A percentile compares a stretch with the other conserved stretches of the same genome.
Conservation (phyloP, 2,329 filamentous ascomycete genomes). For the Dothistroma septosporum region DNA sequence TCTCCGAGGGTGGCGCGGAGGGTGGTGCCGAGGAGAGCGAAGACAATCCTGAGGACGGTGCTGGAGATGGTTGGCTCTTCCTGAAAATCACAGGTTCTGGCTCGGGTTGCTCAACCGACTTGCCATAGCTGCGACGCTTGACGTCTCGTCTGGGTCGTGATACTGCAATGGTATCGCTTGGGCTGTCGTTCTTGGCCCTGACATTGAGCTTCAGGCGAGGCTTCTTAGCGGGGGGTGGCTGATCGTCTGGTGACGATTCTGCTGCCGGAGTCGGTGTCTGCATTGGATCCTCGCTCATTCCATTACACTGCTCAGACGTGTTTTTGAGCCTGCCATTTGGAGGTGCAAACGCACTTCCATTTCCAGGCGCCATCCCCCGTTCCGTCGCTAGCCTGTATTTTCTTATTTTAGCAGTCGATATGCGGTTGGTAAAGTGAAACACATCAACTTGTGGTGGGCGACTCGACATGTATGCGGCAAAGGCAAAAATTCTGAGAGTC, state of each 20-base stretch:
- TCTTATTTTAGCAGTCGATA: slow-evolving; percentile 28
- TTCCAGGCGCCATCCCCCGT: slow-evolving; percentile 23
- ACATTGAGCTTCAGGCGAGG: slow-evolving; percentile 30
- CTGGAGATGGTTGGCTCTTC: slow-evolving; percentile 14
- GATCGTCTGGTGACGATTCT: slow-evolving; percentile 9
- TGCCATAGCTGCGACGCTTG: slow-evolving; percentile 20
- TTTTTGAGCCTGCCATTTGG: slow-evolving; percentile 4
- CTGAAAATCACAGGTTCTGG: slow-evolving; percentile 1
- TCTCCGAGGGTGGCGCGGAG: slow-evolving; percentile 14
- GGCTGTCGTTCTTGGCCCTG: slow-evolving; percentile 12
- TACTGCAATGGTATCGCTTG: slow-evolving; percentile 25
- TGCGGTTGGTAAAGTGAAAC: slow-evolving; percentile 29
- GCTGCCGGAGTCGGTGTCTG: slow-evolving; percentile 5
- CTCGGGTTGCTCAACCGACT: slow-evolving; percentile 9
- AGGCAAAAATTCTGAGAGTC: slow-evolving; percentile 3
- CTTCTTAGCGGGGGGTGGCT: slow-evolving; percentile 25
- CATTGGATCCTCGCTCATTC: not conserved
- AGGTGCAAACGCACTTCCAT: slow-evolving; percentile 1
- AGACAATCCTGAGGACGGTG: slow-evolving; percentile 25
- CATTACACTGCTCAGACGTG: not conserved
- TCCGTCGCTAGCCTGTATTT: slow-evolving; percentile 29
- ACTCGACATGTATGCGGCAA: slow-evolving; percentile 8
- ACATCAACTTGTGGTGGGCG: slow-evolving; percentile 16
- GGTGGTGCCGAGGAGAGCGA: slow-evolving; percentile 20
- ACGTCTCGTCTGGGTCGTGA: slow-evolving; percentile 22